phyloP scores from a whole-genome alignment of 441 rosid genomes.

The Gossypium lobatum region DNA sequence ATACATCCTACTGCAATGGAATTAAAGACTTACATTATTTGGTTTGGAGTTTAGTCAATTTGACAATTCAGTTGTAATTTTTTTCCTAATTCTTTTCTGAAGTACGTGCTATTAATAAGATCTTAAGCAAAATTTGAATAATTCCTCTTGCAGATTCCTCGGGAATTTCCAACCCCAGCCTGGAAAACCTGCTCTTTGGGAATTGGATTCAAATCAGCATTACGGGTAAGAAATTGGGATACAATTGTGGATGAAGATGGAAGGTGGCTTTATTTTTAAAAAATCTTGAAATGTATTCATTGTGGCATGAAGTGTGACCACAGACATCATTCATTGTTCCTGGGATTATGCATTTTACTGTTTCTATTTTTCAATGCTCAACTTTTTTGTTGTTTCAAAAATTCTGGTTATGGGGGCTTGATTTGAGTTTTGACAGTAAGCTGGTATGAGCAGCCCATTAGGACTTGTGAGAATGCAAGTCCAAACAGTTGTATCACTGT shows the following conservation, averaged over 20 bases:
- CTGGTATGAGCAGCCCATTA: background rate
- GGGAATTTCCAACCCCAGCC: slow-evolving; percentile 85
- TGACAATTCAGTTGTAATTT: background rate
- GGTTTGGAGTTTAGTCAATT: background rate
- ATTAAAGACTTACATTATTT: background rate
- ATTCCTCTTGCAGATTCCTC: slow-evolving; percentile 57
- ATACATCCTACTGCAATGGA: background rate
- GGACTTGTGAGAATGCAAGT: background rate
- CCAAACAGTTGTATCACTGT: background rate
- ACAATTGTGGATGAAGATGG: slow-evolving; percentile 49
- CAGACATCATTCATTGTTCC: background rate
- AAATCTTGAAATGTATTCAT: slow-evolving; percentile 10
- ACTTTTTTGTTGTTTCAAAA: slow-evolving; percentile 9
- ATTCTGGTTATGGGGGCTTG: slow-evolving; percentile 12
- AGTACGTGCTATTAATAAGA: slow-evolving; percentile 2
- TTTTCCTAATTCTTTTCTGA: background rate
- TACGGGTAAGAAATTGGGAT: slow-evolving; percentile 52
- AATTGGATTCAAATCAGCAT: slow-evolving; percentile 72
- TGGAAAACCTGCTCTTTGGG: slow-evolving; percentile 84
- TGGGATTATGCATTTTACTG: slow-evolving; percentile 1
- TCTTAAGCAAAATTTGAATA: slow-evolving; percentile 9
- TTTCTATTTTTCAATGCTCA: slow-evolving; percentile 13
- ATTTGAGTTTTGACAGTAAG: slow-evolving; percentile 6
- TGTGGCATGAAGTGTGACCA: background rate
- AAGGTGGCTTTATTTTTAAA: slow-evolving; percentile 41